Evolutionary conservation across 2,329 filamentous ascomycete genomes (phyloP), one percentile per base, ranked within the genome.

Genomic region (Hymenoscyphus linearis): DNA sequence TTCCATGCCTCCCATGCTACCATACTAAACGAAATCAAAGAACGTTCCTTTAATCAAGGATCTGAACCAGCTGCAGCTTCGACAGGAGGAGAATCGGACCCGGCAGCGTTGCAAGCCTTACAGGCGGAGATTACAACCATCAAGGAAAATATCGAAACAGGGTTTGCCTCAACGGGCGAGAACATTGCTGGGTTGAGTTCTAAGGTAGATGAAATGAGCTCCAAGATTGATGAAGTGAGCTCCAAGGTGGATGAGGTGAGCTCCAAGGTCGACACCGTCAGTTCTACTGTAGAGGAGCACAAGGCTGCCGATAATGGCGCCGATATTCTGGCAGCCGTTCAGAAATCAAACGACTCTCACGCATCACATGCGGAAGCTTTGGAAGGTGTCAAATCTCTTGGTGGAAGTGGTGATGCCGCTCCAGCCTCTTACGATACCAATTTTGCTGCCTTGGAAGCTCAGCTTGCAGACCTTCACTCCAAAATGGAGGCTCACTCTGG

Each of bases 301-400:
- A 62, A 62, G 27, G 56, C 60, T 31, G 63, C 57, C n/a, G 63
- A 68, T 47, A 40, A 64, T 52, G 63, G 61, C 60, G 53, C 59
- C 14, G 68, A 70, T n/a, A 65, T 71, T 4, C 59, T 70, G 36
- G 63, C 69, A 14, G 69, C 66, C 54, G 62, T 72, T 18, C 61
- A 69, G 27, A 63, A 67, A 59, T 67, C 65, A 4, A 70, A 70
- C n/a, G 67, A 69, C 7, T 66, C 61, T 3, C 68, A 70, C 59
- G 59, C 62, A 10, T 58, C 65, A 10, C 68, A 71, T 64, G 58
- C 67, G 22, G 57, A 62, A 26, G 60, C 58, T n/a, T 34, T 67
- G 2, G 62, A 63, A 35, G 60, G 52, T 4, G 44, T 64, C 14
- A 60, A 63, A 34, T 62, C 61, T 27, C 26, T 59, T 12, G 44